A percentile compares a stretch with the other conserved stretches of the same genome.
Conservation (phyloP, 1,284 basidiomycete species). For the Fomitopsis betulina region DNA sequence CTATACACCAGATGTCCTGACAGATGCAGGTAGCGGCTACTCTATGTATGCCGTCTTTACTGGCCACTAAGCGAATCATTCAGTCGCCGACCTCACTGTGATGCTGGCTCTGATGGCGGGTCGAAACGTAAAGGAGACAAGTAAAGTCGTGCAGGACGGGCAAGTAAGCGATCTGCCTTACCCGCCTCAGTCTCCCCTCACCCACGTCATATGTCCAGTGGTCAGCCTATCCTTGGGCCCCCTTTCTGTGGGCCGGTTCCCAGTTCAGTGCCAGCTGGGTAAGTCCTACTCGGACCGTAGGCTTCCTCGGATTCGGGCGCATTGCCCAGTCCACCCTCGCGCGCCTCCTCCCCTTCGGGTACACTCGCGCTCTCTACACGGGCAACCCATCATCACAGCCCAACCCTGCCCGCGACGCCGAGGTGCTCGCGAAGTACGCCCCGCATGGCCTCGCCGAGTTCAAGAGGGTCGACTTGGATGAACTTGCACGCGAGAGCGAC, state of each 20-base stretch:
- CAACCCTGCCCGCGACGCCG: constrained; percentile 46
- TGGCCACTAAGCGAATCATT: background rate
- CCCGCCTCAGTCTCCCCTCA: background rate
- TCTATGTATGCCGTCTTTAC: constrained; percentile 1
- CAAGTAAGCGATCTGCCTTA: constrained; percentile 37
- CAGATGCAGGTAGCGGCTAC: constrained; percentile 63
- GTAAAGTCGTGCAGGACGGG: constrained; percentile 63
- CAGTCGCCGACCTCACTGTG: constrained; percentile 83
- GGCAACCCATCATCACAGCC: constrained; percentile 45
- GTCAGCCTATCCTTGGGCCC: constrained; percentile 72
- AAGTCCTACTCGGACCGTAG: constrained; percentile 62
- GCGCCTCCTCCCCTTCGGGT: constrained; percentile 75
- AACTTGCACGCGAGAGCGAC: constrained; percentile 74
- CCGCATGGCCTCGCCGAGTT: constrained; percentile 39
- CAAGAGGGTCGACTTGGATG: constrained; percentile 56
- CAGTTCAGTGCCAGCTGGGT: constrained; percentile 59
- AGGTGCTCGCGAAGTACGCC: constrained; percentile 41
- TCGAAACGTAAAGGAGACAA: constrained; percentile 67
- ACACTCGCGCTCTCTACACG: constrained; percentile 66
- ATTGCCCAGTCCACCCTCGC: constrained; percentile 80
- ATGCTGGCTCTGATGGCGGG: constrained; percentile 92
- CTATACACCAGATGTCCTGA: constrained; percentile 89
- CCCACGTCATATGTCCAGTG: constrained; percentile 35
- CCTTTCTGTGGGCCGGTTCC: constrained; percentile 77
- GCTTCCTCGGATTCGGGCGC: constrained; percentile 92